Evolutionary conservation across 768 basidiomycete species (phyloP).

Genomic region (Tubosaeta sp.): DNA sequence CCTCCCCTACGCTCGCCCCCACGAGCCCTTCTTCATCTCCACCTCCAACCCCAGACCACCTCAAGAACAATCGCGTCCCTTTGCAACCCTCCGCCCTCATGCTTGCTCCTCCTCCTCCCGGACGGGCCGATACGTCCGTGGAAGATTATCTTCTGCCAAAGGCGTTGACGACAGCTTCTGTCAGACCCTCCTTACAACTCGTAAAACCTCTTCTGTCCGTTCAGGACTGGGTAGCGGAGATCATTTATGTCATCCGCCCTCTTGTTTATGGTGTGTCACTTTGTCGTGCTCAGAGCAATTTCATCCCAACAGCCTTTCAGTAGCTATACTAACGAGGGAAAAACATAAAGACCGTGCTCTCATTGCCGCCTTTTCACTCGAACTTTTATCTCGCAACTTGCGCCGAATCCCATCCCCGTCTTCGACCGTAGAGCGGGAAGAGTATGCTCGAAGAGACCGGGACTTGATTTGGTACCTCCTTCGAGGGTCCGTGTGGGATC

Average conservation of each 20-base stretch:
- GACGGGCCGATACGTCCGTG: slow-evolving; percentile 50
- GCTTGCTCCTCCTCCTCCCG: slow-evolving; percentile 44
- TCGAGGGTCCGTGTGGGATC: slow-evolving; percentile 81
- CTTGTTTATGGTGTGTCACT: slow-evolving; percentile 64
- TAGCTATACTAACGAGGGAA: slow-evolving; percentile 20
- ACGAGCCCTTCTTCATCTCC: slow-evolving; percentile 55
- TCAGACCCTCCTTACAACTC: slow-evolving; percentile 67
- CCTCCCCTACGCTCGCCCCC: slow-evolving; percentile 58
- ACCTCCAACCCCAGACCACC: slow-evolving; percentile 69
- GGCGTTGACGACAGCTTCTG: slow-evolving; percentile 66
- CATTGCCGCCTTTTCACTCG: slow-evolving; percentile 59
- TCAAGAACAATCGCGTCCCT: slow-evolving; percentile 71
- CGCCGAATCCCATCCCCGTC: slow-evolving; percentile 64
- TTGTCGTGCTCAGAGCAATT: slow-evolving; percentile 9
- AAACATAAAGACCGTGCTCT: slow-evolving; percentile 52
- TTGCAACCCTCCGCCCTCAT: slow-evolving; percentile 64
- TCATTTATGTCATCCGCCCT: slow-evolving; percentile 67
- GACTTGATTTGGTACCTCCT: slow-evolving; percentile 83
- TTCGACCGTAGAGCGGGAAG: slow-evolving; percentile 61
- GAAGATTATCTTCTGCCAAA: slow-evolving; percentile 84
- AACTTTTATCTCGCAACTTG: slow-evolving; percentile 70
- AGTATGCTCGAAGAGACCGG: slow-evolving; percentile 79
- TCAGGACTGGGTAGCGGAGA: slow-evolving; percentile 73
- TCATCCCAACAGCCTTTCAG: slow-evolving; percentile 10
- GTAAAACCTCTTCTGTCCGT: slow-evolving; percentile 56